These are phyloP conservation scores for Lomentospora prolificans DNA, from an alignment of 2,329 filamentous ascomycete genomes.

Conservation along the genomic window DNA sequence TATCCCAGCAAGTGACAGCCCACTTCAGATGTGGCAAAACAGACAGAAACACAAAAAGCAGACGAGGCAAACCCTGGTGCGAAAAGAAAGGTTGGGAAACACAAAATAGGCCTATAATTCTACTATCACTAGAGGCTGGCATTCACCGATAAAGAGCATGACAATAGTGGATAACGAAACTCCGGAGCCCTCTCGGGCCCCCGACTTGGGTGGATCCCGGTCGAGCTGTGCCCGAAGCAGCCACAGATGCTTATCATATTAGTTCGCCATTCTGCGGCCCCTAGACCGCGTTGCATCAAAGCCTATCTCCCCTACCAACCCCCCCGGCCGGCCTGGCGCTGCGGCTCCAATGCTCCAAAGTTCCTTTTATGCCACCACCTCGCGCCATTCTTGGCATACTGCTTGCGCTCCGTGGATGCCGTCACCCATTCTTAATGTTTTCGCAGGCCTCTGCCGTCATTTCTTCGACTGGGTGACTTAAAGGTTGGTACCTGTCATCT, in stretches of 20 bases:
- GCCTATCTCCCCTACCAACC: neutral
- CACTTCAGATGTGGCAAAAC: too few species aligned
- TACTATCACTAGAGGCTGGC: neutral
- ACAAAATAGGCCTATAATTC: too few species aligned
- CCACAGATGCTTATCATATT: neutral
- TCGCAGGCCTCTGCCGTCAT: neutral
- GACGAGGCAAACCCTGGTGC: too few species aligned
- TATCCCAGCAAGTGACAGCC: too few species aligned
- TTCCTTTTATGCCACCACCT: neutral
- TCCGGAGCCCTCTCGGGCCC: neutral
- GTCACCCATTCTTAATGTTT: neutral
- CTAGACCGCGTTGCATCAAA: neutral
- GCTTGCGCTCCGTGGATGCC: neutral
- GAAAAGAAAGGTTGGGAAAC: too few species aligned
- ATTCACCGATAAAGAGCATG: neutral
- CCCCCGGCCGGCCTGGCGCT: too few species aligned
- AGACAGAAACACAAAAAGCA: too few species aligned
- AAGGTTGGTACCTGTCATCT: too few species aligned
- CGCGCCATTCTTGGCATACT: neutral
- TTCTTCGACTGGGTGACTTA: neutral
- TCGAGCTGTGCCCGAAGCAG: neutral
- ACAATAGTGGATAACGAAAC: neutral
- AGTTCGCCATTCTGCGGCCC: neutral
- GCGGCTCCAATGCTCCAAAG: neutral
- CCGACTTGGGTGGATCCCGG: neutral